These are phyloP conservation scores for Xerocomus amazonicus DNA, from an alignment of 1,284 basidiomycete genomes.

Conservation along the genomic window DNA sequence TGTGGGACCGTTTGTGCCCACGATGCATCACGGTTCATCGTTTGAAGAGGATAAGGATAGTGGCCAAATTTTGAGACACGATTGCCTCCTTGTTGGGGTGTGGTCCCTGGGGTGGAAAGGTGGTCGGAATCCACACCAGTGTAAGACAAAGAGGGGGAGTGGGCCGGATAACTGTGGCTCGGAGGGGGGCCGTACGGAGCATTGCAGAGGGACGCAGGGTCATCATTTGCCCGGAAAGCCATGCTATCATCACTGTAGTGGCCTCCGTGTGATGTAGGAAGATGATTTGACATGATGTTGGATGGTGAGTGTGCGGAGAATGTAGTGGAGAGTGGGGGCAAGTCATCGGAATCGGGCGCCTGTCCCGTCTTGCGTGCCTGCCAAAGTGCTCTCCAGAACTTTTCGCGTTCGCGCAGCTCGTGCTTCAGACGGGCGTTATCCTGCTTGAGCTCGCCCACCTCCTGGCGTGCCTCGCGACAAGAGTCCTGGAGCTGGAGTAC, in stretches of 20 bases:
- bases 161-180: slow-evolving; percentile 39
- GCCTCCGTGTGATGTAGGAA: slow-evolving; percentile 31
- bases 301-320: slow-evolving; percentile 32
- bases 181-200: slow-evolving; percentile 40
- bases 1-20: slow-evolving; percentile 49
- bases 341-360: slow-evolving; percentile 53
- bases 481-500: slow-evolving; percentile 79
- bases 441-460: slow-evolving; percentile 55
- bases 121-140: slow-evolving; percentile 39
- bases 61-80: slow-evolving; percentile 51
- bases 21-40: slow-evolving; percentile 46
- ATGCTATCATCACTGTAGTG: slow-evolving; percentile 41
- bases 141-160: slow-evolving; percentile 49
- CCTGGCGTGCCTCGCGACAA: slow-evolving; percentile 60
- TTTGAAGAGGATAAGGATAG: slow-evolving; percentile 52
- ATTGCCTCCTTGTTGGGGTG: slow-evolving; percentile 37
- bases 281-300: slow-evolving; percentile 19
- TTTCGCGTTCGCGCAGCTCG: slow-evolving; percentile 67
- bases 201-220: slow-evolving; percentile 42
- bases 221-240: slow-evolving; percentile 44
- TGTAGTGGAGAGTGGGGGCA: slow-evolving; percentile 49
- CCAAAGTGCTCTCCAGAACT: slow-evolving; percentile 64
- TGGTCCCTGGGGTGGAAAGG: slow-evolving; percentile 36
- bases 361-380: slow-evolving; percentile 54
- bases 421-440: slow-evolving; percentile 62